Base-by-base conservation (phyloP, 768 basidiomycete species). In the Mycena alexandri region DNA sequence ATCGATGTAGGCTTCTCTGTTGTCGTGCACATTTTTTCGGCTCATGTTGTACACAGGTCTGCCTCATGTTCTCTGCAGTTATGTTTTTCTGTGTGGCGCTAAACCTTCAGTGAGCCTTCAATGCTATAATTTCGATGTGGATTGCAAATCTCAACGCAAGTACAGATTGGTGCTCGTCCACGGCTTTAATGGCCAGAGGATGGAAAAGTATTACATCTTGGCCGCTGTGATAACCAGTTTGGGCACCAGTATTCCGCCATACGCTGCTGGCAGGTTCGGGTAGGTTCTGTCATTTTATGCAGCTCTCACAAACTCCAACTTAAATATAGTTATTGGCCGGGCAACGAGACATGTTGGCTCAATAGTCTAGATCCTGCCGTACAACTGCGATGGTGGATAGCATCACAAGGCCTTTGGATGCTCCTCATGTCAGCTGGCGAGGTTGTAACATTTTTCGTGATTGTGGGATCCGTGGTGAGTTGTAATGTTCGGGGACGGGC, bases 201-300 rank as follows among this genome's bases (percentile, higher is more conserved):
- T 69, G 62, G 68, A 65, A 24, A 58, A 52, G 11, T 69, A 52
- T 13, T 69, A 69, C 36, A 24, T 69, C 24, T n/a, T 42, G 21
- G 56, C 41, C 8, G 48, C 22, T 33, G n/a, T 59, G 14, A 7
- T 43, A 14, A 2, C 60, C 9, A 6, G 36, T 9, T n/a, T 60
- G 9, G 48, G 33, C 2, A 52, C 36, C 24, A 65, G 57, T n/a
- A n/a, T 59, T 9, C 44, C 63, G 19, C 51, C 68, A 17, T 69
- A 69, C 43, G 63, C 68, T 8, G 48, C 51, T 3, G 59, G 59
- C 8, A 38, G 36, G 12, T 46, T 58, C 14, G 68, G 61, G 67
- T 61, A 8, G n/a, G 60, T 46, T 58, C 50, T 51, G 22, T 34
- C 14, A 12, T 14, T 16, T 13, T n/a, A n/a, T n/a, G n/a, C n/a